Evolutionary conservation across 768 basidiomycete species (phyloP).

Genomic region (Naganishia vaughanmartiniae): DNA sequence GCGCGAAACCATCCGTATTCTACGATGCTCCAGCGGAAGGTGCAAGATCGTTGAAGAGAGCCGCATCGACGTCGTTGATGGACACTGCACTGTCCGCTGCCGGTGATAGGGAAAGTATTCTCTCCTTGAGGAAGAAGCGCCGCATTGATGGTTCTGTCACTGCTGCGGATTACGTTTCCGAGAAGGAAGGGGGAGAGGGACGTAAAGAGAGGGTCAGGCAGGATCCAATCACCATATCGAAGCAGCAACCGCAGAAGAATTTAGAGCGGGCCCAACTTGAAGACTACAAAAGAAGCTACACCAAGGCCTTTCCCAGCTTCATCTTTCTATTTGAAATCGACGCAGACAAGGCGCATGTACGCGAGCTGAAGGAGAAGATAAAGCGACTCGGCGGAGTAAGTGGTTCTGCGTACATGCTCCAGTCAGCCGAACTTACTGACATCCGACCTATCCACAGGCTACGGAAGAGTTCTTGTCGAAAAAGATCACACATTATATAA

Average conservation of each 20-base stretch:
- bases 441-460: constrained; percentile 56
- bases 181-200: constrained; percentile 17
- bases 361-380: constrained; percentile 62
- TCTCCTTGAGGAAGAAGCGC: constrained; percentile 14
- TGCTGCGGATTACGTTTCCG: constrained; percentile 23
- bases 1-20: constrained; percentile 24
- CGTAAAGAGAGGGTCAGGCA: background rate
- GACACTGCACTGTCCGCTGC: constrained; percentile 11
- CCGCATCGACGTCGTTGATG: constrained; percentile 16
- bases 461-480: constrained; percentile 86
- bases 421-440: background rate
- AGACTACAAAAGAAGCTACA: constrained; percentile 81
- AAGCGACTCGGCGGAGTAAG: constrained; percentile 73
- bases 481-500: constrained; percentile 82
- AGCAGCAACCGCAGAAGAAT: constrained; percentile 9
- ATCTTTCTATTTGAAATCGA: constrained; percentile 76
- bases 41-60: constrained; percentile 5
- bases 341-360: constrained; percentile 27
- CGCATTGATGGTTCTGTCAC: background rate
- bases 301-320: constrained; percentile 76
- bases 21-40: constrained; percentile 30
- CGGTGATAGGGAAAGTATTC: background rate
- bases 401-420: constrained; percentile 37
- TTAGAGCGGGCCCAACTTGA: constrained; percentile 15
- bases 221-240: constrained; percentile 23